A percentile compares a stretch with the other conserved stretches of the same genome.
Evolutionary conservation across 306 rosid species (phyloP).

Genomic region (Medicago arabica): DNA sequence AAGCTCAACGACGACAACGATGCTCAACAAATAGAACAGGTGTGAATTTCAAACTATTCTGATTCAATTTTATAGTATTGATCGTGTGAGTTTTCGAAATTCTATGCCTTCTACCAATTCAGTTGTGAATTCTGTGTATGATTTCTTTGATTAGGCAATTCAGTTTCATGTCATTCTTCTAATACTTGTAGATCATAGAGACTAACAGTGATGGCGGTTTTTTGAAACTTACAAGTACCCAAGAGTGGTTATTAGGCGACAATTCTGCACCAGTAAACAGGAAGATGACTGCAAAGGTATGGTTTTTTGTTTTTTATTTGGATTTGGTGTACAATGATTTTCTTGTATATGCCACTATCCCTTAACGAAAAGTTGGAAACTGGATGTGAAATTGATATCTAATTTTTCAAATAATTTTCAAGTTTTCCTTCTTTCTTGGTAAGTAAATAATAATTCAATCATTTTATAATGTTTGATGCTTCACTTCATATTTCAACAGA

Average conservation of each 20-base stretch:
- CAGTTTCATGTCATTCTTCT: constrained; percentile 28
- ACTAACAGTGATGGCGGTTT: constrained; percentile 59
- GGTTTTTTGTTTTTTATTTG: constrained; percentile 30
- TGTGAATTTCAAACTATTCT: constrained; percentile 39
- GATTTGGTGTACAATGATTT: not conserved
- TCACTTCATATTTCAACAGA: constrained; percentile 51
- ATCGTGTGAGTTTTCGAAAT: constrained; percentile 12
- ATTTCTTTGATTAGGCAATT: constrained; percentile 31
- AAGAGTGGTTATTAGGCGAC: constrained; percentile 78
- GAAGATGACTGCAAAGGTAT: constrained; percentile 72
- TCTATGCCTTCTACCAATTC: constrained; percentile 24
- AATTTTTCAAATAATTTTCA: constrained; percentile 3
- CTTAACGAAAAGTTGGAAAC: constrained; percentile 16
- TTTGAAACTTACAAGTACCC: constrained; percentile 74
- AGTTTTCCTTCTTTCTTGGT: constrained; percentile 27
- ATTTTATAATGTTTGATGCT: constrained; percentile 19
- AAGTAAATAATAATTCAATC: constrained; percentile 6
- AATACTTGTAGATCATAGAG: constrained; percentile 56
- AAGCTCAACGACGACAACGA: constrained; percentile 31
- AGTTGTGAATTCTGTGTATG: constrained; percentile 28
- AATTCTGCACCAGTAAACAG: constrained; percentile 70
- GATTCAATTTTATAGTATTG: constrained; percentile 7
- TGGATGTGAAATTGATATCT: constrained; percentile 19
- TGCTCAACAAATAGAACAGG: constrained; percentile 60
- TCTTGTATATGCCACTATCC: constrained; percentile 8